These are phyloP conservation scores for Sporisorium graminicola DNA, from an alignment of 1,284 basidiomycete species.

Conservation along the genomic window DNA sequence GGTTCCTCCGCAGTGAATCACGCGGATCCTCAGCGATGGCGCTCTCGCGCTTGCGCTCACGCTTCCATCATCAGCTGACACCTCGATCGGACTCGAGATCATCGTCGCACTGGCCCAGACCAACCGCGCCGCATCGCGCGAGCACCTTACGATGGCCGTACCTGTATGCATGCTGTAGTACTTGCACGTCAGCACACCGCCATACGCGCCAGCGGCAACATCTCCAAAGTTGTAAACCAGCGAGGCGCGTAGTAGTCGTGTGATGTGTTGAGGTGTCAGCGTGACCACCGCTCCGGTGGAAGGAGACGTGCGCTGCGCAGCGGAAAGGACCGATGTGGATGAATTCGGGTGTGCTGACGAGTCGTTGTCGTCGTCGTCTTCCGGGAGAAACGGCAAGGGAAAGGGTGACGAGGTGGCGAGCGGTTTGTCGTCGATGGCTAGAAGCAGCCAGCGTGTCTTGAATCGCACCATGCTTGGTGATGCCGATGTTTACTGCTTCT, in stretches of 20 bases:
- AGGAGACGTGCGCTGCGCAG: conserved; percentile 2
- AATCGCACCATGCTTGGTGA: conserved; percentile 44
- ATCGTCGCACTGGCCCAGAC: conserved; percentile 54
- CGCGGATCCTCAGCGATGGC: conserved; percentile 34
- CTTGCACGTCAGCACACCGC: conserved; percentile 44
- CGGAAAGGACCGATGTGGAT: conserved; percentile 14
- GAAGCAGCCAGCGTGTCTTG: conserved; percentile 54
- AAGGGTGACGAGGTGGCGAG: conserved; percentile 19
- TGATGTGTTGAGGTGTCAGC: conserved; percentile 42
- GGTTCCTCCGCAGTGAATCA: conserved; percentile 52
- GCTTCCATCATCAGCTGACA: background rate
- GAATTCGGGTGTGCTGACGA: conserved; percentile 1
- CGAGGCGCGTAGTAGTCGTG: conserved; percentile 39
- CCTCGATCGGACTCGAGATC: conserved; percentile 34
- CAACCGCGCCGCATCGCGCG: conserved; percentile 41
- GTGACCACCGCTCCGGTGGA: background rate
- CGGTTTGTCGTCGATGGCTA: conserved; percentile 41
- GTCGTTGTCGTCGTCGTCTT: background rate
- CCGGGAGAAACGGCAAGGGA: no score
- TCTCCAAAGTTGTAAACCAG: conserved; percentile 51
- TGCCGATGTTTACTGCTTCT: background rate
- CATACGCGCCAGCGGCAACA: conserved; percentile 41
- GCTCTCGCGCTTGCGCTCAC: background rate
- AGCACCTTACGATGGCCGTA: conserved; percentile 51
- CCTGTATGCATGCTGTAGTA: conserved; percentile 54